Base-by-base conservation (phyloP, 1,284 basidiomycete species). In the Cystobasidiaceae sp. region DNA sequence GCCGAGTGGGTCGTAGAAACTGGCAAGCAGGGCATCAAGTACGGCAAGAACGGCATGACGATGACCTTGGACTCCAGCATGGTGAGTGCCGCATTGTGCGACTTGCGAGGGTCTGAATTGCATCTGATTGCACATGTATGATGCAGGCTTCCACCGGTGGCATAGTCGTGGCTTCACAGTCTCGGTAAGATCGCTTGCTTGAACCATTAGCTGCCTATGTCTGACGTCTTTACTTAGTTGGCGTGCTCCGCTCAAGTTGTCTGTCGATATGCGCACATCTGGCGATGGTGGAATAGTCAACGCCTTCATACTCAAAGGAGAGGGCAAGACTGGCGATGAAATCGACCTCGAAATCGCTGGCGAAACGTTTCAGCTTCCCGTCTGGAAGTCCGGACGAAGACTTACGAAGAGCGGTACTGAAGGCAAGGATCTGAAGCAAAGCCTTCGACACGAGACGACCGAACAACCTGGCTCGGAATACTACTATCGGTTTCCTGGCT, bases 291-390 rank as follows among this genome's bases (percentile, higher is more conserved):
- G 60, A 4, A 54, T 63, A 19, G 60, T 63, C 41, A 49, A 63
- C 28, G 50, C 60, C 3, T 63, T 63, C 41, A 63, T 63, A 11
- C 39, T 63, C 37, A 63, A 63, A 39, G 44, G 44, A n/a, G 28
- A 32, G 25, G 51, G 46, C 17, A 23, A 54, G 21, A 63, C 37
- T 11, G 60, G 60, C 27, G 60, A 63, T 23, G 60, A 63, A 43
- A 52, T 63, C 21, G 60, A 63, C 23, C 50, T 55, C 11, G 60
- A 63, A 21, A 32, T 63, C 6, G 49, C 30, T 17, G 51, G 43
- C 4, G 19, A 44, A 21, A 54, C 60, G 1, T 63, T 54, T 41
- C 60, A 54, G 19, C 23, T 63, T 9, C 60, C 60, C 3, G 23
- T 63, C 21, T 63, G 60, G 60, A 46, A 17, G 7, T 27, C 41